Evolutionary conservation across 371 early-diverging fungal genomes (phyloP), one percentile per base, ranked within the genome.

Genomic region (Choanephora cucurbitarum): DNA sequence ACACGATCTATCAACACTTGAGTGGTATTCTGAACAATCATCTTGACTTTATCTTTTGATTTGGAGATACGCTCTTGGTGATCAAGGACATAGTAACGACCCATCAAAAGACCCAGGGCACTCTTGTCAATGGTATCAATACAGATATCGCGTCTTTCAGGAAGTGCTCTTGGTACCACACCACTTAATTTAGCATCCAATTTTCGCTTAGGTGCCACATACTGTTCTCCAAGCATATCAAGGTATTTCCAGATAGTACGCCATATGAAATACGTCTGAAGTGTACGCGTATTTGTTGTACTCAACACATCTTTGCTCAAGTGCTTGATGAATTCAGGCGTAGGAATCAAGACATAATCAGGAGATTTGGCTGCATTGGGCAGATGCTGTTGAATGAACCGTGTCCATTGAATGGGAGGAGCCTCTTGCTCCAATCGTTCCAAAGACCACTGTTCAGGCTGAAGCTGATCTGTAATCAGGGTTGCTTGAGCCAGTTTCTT

Each of bases 111-210:
- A 1, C 85, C 84, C 46, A 86, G 44, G 0, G 55, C 37, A 9
- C 71, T 59, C 0, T 50, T 14, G 40, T 85, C 83, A 6, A 77
- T 62, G 0, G 64, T 37, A 3, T 57, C 46, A 18, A 88, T 60
- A 60, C 88, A 88, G 6, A 61, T 65, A 43, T 86, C 77, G 72
- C 76, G 75, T 5, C 86, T 70, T 24, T 78, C 80, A 5, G 77
- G 80, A 1, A 57, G 62, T 7, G 70, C 66, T 28, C 60, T 52
- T 8, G 72, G 71, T 23, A 69, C 64, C 7, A 72, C 52, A 15
- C 84, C 84, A 5, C 52, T 55, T 14, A 82, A 22, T 1, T 64
- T 65, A 1, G 76, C 71, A 24, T 65, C 60, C 31, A 72, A 33
- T 40, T 49, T 54, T 10, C 64, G 57, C 19, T 60, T 64, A 8